Evolutionary conservation across 2,329 filamentous ascomycete genomes (phyloP).

Genomic region (Colletotrichum truncatum): DNA sequence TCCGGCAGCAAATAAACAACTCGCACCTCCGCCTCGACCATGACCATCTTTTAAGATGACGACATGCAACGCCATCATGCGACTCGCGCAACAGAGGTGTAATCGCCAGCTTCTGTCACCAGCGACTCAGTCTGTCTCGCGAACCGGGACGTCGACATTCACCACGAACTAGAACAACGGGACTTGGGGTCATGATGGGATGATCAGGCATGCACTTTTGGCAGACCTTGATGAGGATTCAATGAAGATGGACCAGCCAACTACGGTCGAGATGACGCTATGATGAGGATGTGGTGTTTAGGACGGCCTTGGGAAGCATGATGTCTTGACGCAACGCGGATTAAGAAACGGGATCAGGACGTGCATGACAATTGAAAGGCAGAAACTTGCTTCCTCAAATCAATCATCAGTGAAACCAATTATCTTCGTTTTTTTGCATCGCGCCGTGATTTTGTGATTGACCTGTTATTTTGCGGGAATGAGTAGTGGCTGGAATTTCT

Average conservation of each 20-base stretch:
- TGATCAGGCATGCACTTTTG: slow-evolving; percentile 1
- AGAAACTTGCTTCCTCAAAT: slow-evolving; percentile 17
- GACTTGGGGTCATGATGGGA: slow-evolving; percentile 28
- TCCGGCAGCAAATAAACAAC: slow-evolving; percentile 71
- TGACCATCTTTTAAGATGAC: slow-evolving; percentile 48
- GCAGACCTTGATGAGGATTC: slow-evolving; percentile 22
- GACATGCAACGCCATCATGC: slow-evolving; percentile 18
- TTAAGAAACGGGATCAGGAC: slow-evolving; percentile 25
- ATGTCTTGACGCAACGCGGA: slow-evolving; percentile 25
- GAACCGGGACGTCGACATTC: slow-evolving; percentile 30
- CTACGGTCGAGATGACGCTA: slow-evolving; percentile 27
- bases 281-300: slow-evolving; percentile 30
- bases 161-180: slow-evolving; percentile 32
- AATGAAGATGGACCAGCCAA: slow-evolving; percentile 27
- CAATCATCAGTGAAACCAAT: slow-evolving; percentile 25
- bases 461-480: too few relatives aligned
- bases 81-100: slow-evolving; percentile 1
- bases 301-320: slow-evolving; percentile 16
- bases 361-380: slow-evolving; percentile 25
- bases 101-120: slow-evolving; percentile 14
- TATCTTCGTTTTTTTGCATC: too few relatives aligned
- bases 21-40: slow-evolving; percentile 66
- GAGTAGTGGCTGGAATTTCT: neutral
- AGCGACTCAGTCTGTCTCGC: slow-evolving; percentile 29
- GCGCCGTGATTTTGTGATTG: neutral